Evolutionary conservation across 2,329 filamentous ascomycete species (phyloP), one percentile per base, ranked within the genome.

Genomic region (Bretziella fagacearum): DNA sequence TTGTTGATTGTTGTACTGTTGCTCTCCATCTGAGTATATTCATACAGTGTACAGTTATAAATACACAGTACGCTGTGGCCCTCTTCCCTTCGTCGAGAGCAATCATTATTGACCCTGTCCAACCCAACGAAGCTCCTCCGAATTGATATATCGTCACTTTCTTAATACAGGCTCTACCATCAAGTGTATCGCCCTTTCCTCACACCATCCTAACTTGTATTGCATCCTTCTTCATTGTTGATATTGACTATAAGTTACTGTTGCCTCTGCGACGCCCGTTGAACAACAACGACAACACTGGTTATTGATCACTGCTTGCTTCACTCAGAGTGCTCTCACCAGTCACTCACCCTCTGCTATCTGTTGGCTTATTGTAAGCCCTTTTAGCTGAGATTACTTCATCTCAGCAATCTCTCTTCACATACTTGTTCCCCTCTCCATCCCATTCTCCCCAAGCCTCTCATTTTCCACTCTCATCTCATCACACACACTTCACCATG

Each of bases 401-500:
- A 30, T 30, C n/a, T n/a, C 5, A n/a, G 27, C 3, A 30, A 2
- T 4, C 42, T 22, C 42, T 8, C 15, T 33, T 23, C 39, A n/a
- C 17, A 26, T 37, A n/a, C 30, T 46, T 32, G n/a, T n/a, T n/a
- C n/a, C n/a, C n/a, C n/a, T n/a, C n/a, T n/a, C n/a, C n/a, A n/a
- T n/a, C n/a, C 7, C 30, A 17, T 23, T 15, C 17, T 40, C 10
- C 15, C 25, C 22, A 15, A 7, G 2, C 37, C 20, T 10, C 23
- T 18, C 22, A 17, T 43, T 26, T 23, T 17, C 4, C 18, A 4
- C 17, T 6, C 35, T 18, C 17, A 22, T 29, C 37, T 33, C 29
- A 29, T 32, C 27, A 35, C 15, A 10, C n/a, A 15, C 20, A 30
- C 36, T 20, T 29, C 54, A 55, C 42, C 53, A 67, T 67, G 65